A percentile compares a stretch with the other conserved stretches of the same genome.
Conservation (phyloP, 2,329 filamentous ascomycete species). For the Pestalotiopsis sp. region DNA sequence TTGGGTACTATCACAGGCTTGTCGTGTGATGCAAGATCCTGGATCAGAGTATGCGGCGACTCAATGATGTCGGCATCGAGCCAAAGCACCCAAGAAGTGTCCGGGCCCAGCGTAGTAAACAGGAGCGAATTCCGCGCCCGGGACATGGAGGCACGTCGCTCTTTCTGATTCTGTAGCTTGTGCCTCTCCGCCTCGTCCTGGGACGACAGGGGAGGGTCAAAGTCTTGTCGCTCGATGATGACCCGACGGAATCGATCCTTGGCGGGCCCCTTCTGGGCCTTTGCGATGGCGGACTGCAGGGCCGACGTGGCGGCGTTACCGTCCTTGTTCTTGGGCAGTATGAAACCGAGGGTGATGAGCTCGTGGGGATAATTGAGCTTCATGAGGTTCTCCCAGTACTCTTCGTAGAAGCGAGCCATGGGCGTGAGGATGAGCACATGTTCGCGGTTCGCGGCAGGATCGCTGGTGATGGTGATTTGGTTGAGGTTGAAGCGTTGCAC, state of each 20-base stretch:
- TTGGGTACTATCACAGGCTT: conserved; percentile 93
- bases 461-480: conserved; percentile 79
- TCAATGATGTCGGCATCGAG: conserved; percentile 91
- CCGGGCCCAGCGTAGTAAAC: conserved; percentile 89
- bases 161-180: conserved; percentile 88
- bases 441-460: conserved; percentile 78
- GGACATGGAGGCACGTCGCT: conserved; percentile 84
- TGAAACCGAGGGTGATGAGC: conserved; percentile 92
- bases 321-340: conserved; percentile 89
- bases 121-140: conserved; percentile 90
- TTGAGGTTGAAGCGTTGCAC: conserved; percentile 95
- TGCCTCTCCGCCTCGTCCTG: conserved; percentile 89
- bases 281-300: conserved; percentile 80
- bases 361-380: conserved; percentile 87
- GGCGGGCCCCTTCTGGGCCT: conserved; percentile 80
- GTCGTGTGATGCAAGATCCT: conserved; percentile 85
- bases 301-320: conserved; percentile 83
- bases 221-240: conserved; percentile 93
- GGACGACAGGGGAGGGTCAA: conserved; percentile 75
- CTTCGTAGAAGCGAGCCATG: conserved; percentile 88
- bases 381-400: conserved; percentile 93
- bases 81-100: conserved; percentile 96
- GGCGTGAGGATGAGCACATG: conserved; percentile 90
- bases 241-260: conserved; percentile 87
- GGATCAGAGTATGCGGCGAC: conserved; percentile 79